phyloP scores from a whole-genome alignment of 202 grass and related monocot genomes.

The Eragrostis tef region DNA sequence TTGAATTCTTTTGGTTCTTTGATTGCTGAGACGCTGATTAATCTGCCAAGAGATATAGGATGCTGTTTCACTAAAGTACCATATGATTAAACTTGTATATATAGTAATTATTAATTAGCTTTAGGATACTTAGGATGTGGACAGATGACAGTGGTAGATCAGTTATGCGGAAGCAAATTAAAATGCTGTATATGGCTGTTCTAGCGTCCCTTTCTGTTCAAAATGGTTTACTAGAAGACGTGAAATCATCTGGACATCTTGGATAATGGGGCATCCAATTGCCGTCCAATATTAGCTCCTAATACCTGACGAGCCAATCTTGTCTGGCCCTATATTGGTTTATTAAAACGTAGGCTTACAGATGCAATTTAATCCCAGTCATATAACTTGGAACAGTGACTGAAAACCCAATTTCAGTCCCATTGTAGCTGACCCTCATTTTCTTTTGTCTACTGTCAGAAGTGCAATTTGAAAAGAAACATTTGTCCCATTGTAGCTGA shows the following conservation, averaged over 20 bases:
- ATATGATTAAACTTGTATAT: background rate
- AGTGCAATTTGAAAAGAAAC: background rate
- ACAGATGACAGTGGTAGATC: background rate
- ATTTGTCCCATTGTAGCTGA: no score
- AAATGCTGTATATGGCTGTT: background rate
- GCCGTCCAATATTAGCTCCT: background rate
- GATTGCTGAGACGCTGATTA: background rate
- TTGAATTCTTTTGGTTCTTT: background rate
- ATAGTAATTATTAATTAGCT: background rate
- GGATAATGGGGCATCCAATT: background rate
- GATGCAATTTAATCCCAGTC: background rate
- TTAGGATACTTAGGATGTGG: background rate
- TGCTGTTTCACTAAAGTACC: background rate
- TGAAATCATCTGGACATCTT: background rate
- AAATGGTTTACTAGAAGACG: constrained; percentile 7
- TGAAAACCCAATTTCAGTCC: background rate
- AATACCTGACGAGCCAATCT: constrained; percentile 5
- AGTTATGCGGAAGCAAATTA: background rate
- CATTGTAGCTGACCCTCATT: background rate
- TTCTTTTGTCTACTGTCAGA: background rate
- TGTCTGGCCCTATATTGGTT: no score
- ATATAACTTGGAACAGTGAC: no score
- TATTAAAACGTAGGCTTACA: no score
- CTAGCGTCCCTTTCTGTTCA: background rate
- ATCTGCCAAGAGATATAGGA: background rate